phyloP scores from a whole-genome alignment of 192 early-diverging fungal species.

The Coemansia sp. region DNA sequence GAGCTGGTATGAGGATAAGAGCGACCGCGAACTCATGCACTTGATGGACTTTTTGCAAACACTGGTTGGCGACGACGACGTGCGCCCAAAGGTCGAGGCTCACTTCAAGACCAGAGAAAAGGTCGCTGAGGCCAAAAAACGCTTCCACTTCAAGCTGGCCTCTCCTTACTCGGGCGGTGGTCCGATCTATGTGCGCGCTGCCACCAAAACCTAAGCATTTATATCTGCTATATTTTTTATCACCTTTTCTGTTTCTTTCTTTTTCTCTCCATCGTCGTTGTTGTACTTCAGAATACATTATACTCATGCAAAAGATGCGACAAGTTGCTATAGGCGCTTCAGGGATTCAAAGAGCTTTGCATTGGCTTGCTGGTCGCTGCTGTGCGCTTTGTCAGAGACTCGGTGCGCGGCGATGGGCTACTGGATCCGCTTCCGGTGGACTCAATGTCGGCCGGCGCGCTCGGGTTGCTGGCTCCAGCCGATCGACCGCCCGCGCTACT shows the following conservation, averaged over 20 bases:
- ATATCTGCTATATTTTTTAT: conserved; percentile 1
- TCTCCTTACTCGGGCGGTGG: conserved; percentile 9
- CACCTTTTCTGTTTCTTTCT: neutral
- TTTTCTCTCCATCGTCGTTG: neutral
- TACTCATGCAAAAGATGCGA: neutral
- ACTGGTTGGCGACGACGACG: conserved; percentile 58
- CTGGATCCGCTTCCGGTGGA: neutral
- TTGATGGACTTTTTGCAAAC: conserved; percentile 61
- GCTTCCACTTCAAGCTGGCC: conserved; percentile 14
- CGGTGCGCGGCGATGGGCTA: conserved; percentile 1
- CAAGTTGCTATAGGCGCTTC: too few relatives aligned
- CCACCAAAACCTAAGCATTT: neutral
- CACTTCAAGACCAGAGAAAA: conserved; percentile 52
- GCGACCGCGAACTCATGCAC: conserved; percentile 59
- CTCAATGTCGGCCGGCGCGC: neutral
- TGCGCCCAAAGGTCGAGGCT: conserved; percentile 60
- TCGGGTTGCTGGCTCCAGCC: neutral
- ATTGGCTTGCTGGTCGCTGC: neutral
- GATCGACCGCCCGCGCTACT: neutral
- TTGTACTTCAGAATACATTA: neutral
- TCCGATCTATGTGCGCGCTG: conserved; percentile 11
- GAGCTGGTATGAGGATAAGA: conserved; percentile 68
- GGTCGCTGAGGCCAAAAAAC: conserved; percentile 34
- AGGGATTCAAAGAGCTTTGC: too few relatives aligned
- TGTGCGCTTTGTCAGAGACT: conserved; percentile 16